Evolutionary conservation across 1,284 basidiomycete species (phyloP).

Genomic region (Leccinum angustisporum): DNA sequence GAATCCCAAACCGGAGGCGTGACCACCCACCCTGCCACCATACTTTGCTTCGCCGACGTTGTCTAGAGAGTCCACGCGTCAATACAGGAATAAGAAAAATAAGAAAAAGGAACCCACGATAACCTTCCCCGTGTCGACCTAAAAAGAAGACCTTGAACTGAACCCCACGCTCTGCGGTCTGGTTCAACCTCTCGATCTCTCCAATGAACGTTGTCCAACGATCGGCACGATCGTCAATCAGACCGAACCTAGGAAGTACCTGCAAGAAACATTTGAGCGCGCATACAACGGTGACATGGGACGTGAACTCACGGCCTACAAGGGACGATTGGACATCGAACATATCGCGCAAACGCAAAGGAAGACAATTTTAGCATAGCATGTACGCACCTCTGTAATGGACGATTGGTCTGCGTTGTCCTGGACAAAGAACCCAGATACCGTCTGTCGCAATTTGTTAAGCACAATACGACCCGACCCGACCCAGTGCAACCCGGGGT

Average conservation of each 20-base stretch:
- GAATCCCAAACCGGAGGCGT: neutral
- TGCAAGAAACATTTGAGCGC: constrained; percentile 24
- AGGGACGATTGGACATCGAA: neutral
- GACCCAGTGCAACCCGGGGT: no score
- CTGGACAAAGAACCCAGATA: constrained; percentile 26
- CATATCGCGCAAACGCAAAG: neutral
- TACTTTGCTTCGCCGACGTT: constrained; percentile 75
- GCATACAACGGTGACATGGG: no score
- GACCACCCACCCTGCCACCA: constrained; percentile 50
- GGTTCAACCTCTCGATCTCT: constrained; percentile 48
- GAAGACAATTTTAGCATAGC: neutral
- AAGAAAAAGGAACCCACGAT: constrained; percentile 18
- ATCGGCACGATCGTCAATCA: constrained; percentile 49
- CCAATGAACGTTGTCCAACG: constrained; percentile 54
- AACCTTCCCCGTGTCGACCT: constrained; percentile 74
- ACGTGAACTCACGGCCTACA: constrained; percentile 21
- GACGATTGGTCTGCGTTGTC: constrained; percentile 6
- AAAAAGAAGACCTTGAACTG: constrained; percentile 66
- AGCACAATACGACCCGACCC: neutral
- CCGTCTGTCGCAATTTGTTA: constrained; percentile 10
- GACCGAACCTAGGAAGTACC: constrained; percentile 63
- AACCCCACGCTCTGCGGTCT: constrained; percentile 36
- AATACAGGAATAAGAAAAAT: neutral
- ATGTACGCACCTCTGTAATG: constrained; percentile 12
- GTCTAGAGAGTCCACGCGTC: constrained; percentile 45